A percentile compares a stretch with the other conserved stretches of the same genome.
Evolutionary conservation across 73 alveolate species (phyloP).

Genomic region (Paramecium tetraurelia): DNA sequence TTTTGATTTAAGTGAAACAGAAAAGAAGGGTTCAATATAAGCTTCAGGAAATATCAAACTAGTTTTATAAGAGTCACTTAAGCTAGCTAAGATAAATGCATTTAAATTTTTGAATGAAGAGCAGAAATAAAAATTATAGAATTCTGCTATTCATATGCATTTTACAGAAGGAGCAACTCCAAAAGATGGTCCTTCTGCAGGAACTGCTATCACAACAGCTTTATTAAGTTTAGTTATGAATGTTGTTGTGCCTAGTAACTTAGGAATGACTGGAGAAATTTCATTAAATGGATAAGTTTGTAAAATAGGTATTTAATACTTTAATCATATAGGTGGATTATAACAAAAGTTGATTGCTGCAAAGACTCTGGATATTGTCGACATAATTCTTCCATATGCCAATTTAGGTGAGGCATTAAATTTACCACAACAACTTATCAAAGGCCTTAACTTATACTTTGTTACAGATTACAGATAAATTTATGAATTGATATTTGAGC

Average conservation of each 20-base stretch:
- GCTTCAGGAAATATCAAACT: constrained; percentile 80
- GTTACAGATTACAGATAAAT: constrained; percentile 45
- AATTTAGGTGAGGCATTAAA: constrained; percentile 49
- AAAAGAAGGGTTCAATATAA: constrained; percentile 65
- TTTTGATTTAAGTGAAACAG: constrained; percentile 30
- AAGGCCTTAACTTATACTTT: constrained; percentile 47
- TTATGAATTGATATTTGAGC: constrained; percentile 39
- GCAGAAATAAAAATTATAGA: neutral
- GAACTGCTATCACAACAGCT: constrained; percentile 78
- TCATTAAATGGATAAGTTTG: constrained; percentile 80
- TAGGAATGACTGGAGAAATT: constrained; percentile 85
- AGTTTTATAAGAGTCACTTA: constrained; percentile 79
- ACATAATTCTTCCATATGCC: constrained; percentile 28
- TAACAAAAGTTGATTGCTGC: constrained; percentile 55
- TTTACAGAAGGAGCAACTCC: constrained; percentile 86
- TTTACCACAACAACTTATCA: constrained; percentile 38
- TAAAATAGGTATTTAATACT: constrained; percentile 65
- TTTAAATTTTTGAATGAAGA: constrained; percentile 65
- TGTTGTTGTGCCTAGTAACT: constrained; percentile 63
- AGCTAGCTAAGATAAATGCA: constrained; percentile 77
- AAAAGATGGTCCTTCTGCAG: constrained; percentile 90
- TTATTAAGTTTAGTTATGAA: constrained; percentile 65
- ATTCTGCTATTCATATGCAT: constrained; percentile 72
- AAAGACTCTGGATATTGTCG: constrained; percentile 30
- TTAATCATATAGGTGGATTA: constrained; percentile 1